Conservation (phyloP, 1,284 basidiomycete genomes). For the Earliella scabrosa region DNA sequence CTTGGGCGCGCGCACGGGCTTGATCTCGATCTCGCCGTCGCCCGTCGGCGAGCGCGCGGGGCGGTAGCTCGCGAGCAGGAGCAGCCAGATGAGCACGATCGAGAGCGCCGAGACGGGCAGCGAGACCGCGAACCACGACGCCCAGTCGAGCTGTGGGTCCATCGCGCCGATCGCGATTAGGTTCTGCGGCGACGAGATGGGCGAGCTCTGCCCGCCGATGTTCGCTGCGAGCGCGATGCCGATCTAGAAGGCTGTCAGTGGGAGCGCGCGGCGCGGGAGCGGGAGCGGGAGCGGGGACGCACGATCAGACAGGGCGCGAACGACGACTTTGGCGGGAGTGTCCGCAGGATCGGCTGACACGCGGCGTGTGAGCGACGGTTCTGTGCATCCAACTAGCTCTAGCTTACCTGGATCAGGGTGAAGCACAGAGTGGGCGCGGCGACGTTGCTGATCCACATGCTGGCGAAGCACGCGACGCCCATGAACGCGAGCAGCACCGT, state of each 20-base stretch:
- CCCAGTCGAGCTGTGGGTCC: constrained; percentile 90
- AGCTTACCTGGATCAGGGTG: constrained; percentile 88
- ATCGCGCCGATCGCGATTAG: constrained; percentile 91
- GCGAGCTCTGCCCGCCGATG: constrained; percentile 96
- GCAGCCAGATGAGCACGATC: constrained; percentile 89
- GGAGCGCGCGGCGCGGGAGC: background rate
- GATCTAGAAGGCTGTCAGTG: constrained; percentile 52
- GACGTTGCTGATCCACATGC: constrained; percentile 99
- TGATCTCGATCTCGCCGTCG: constrained; percentile 82
- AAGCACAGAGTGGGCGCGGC: constrained; percentile 98
- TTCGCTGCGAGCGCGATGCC: constrained; percentile 98
- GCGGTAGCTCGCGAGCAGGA: constrained; percentile 85
- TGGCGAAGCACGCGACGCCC: constrained; percentile 96
- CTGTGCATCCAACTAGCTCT: constrained; percentile 13
- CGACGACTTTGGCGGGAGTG: constrained; percentile 84
- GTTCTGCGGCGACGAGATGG: constrained; percentile 96
- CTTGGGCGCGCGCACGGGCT: constrained; percentile 78
- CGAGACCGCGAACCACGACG: constrained; percentile 93
- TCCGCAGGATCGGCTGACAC: constrained; percentile 87
- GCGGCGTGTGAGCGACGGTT: background rate
- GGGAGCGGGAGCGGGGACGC: constrained; percentile 35
- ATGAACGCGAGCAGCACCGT: constrained; percentile 94
- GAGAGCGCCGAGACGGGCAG: constrained; percentile 89
- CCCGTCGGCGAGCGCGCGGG: constrained; percentile 73
- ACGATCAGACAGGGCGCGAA: constrained; percentile 94